Percentiles rank a stretch among this genome's conserved stretches.
phyloP scores from a whole-genome alignment of 495 filamentous ascomycete species.

The Apiosordaria backusii region DNA sequence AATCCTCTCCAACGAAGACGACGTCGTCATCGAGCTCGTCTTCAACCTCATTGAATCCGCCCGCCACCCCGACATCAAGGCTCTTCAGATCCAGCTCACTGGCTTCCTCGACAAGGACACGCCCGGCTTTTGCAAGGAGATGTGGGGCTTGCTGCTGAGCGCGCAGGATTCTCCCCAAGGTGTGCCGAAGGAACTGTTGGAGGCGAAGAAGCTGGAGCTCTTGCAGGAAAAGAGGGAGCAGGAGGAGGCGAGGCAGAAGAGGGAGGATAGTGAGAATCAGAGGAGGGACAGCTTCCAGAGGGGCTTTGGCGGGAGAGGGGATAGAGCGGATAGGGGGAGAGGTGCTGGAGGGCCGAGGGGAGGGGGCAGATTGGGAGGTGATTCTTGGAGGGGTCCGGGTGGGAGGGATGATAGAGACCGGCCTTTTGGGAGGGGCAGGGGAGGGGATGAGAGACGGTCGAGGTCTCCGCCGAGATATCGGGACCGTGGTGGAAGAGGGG shows the following conservation, averaged over 20 bases:
- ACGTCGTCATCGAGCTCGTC: conserved; percentile 89
- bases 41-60: conserved; percentile 82
- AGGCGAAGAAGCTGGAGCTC: conserved; percentile 92
- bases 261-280: conserved; percentile 53
- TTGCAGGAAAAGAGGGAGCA: conserved; percentile 90
- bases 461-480: conserved; percentile 57
- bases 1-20: conserved; percentile 86
- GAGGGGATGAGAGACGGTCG: conserved; percentile 50
- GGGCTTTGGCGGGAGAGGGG: conserved; percentile 48
- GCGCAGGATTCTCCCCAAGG: conserved; percentile 84
- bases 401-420: conserved; percentile 39
- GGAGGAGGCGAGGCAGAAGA: conserved; percentile 62
- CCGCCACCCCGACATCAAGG: conserved; percentile 90
- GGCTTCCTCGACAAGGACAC: conserved; percentile 96
- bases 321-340: conserved; percentile 36
- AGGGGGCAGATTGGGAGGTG: conserved; percentile 18
- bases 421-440: conserved; percentile 38
- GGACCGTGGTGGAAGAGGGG: conserved; percentile 26
- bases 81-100: conserved; percentile 86
- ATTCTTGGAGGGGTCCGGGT: conserved; percentile 35
- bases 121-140: conserved; percentile 82
- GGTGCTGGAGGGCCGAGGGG: conserved; percentile 22
- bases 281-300: conserved; percentile 62
- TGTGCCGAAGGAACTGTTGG: conserved; percentile 88
- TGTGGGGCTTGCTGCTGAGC: conserved; percentile 88